Evolutionary conservation across 2,329 filamentous ascomycete genomes (phyloP), one percentile per base, ranked within the genome.

Genomic region (Epichloe gansuensis): DNA sequence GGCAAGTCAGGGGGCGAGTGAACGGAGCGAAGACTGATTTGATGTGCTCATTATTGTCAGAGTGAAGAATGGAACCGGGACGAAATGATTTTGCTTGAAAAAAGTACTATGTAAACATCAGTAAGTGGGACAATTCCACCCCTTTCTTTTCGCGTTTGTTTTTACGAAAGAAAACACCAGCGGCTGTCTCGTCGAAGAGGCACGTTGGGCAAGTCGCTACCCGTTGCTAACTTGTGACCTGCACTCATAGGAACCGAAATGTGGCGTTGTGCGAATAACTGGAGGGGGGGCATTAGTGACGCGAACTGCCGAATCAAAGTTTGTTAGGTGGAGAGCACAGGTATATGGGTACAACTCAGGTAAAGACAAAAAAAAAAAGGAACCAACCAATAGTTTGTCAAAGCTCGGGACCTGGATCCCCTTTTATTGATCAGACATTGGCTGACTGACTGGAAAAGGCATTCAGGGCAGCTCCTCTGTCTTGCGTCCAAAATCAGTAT

Each of bases 401-500:
- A 31, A 40, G 36, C 9, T 40, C 27, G 15, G 13, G 13, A 23
- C 34, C 35, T 7, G 17, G 13, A 15, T n/a, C 43, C 13, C 42
- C 15, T 11, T 23, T 34, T n/a, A n/a, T 34, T 45, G 5, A 27
- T 11, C 42, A 45, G 25, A 45, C 43, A 44, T 27, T 44, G 41
- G 41, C 11, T 44, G 41, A 4, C 17, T 15, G 11, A 21, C 21
- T 13, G 11, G 41, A n/a, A 44, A 21, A 44, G 25, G 25, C 43
- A 35, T 17, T 17, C 8, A 41, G 17, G n/a, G 39, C 46, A 48
- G 35, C 31, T 21, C 46, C 21, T n/a, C 43, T 25, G 27, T 31
- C 4, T 45, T 47, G 42, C 17, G 38, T 44, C 44, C 8, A 45
- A 17, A 9, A 51, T 49, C 52, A 49, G 36, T 39, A 50, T 63